Conservation (phyloP, 371 early-diverging fungal genomes). For the Syncephalastrum monosporum region DNA sequence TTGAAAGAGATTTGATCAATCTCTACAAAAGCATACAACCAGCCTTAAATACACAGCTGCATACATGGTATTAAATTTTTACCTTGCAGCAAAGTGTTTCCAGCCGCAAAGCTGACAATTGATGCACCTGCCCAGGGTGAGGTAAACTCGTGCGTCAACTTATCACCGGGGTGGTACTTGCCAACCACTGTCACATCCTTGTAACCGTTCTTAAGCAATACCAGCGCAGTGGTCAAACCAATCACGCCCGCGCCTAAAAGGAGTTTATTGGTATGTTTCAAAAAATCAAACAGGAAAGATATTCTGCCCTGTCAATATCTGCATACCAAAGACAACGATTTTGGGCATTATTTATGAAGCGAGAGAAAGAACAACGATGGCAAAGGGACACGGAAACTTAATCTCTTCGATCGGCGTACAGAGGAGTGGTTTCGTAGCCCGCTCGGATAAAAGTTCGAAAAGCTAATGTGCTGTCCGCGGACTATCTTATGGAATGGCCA, state of each 20-base stretch:
- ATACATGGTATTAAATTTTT: not conserved
- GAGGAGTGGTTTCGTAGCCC: no score
- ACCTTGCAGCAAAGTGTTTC: conserved; percentile 34
- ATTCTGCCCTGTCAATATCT: no score
- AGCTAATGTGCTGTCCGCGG: no score
- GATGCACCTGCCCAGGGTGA: conserved; percentile 75
- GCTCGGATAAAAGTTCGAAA: no score
- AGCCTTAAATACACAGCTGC: not conserved
- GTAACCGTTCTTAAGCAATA: conserved; percentile 51
- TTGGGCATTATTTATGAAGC: no score
- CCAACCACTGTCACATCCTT: conserved; percentile 56
- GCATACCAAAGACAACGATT: no score
- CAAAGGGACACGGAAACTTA: no score
- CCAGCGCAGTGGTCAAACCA: conserved; percentile 69
- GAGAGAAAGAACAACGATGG: no score
- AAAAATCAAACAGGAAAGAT: no score
- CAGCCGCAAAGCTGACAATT: conserved; percentile 28
- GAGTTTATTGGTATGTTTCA: no score
- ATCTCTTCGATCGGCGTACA: no score
- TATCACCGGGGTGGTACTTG: conserved; percentile 57
- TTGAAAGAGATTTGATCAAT: conserved; percentile 28
- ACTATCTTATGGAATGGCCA: no score
- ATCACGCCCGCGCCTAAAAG: conserved; percentile 71
- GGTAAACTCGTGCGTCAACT: conserved; percentile 53
- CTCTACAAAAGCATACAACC: conserved; percentile 13